phyloP scores from a whole-genome alignment of 2,329 filamentous ascomycete species.

The Phialophora tarda region DNA sequence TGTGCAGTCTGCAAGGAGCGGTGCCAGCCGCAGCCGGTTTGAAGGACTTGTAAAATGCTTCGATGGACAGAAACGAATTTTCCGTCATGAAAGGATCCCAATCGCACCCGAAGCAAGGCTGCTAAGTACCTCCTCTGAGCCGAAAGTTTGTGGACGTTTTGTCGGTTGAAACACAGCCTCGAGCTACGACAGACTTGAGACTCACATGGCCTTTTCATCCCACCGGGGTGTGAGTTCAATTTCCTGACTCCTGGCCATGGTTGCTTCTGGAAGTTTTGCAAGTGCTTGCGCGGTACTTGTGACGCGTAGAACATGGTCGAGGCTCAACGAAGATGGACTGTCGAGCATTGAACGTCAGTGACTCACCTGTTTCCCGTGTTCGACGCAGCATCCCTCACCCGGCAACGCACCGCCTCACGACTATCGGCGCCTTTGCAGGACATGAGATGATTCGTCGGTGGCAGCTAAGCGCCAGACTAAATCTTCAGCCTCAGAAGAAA shows the following conservation, averaged over 20 bases:
- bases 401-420: not conserved
- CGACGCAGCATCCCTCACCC: not conserved
- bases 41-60: not conserved
- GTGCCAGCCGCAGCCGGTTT: not conserved
- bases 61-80: not conserved
- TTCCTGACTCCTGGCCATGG: not conserved
- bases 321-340: not conserved
- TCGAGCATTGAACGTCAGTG: not conserved
- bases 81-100: not conserved
- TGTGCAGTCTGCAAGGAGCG: not conserved
- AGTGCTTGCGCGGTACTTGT: not conserved
- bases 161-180: conserved; percentile 1
- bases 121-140: not conserved
- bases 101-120: not conserved
- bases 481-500: not conserved
- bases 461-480: not conserved
- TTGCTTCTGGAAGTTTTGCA: conserved; percentile 5
- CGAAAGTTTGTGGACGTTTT: not conserved
- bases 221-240: not conserved
- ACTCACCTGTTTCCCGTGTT: not conserved
- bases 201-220: not conserved
- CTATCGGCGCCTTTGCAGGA: not conserved
- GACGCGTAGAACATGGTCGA: not conserved
- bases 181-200: not conserved
- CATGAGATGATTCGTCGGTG: not conserved